Conservation (phyloP, 352 stramenopile species). For the Pythium utonaiense region DNA sequence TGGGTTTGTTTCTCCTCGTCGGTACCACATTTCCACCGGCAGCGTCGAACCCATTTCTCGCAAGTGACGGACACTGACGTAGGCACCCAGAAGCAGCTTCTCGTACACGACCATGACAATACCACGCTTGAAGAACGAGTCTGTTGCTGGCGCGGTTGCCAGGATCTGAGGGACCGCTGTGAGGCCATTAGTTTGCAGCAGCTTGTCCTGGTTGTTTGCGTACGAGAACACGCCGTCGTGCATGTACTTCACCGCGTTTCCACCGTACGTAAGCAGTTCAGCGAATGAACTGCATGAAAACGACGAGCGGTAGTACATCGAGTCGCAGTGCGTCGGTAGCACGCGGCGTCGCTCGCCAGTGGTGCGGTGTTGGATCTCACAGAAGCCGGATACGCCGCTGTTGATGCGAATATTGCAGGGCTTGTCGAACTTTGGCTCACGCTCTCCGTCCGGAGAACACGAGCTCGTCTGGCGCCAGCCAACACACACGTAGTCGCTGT, state of each 20-base stretch:
- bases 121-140: conserved; percentile 4
- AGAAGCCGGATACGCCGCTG: conserved; percentile 16
- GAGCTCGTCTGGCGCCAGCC: conserved; percentile 16
- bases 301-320: not conserved
- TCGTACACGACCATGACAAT: conserved; percentile 36
- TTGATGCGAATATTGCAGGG: conserved; percentile 2
- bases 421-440: not conserved
- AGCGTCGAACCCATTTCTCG: conserved; percentile 44
- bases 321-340: conserved; percentile 19
- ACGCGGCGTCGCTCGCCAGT: conserved; percentile 7
- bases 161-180: not conserved
- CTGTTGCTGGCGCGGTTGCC: too few relatives aligned
- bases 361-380: conserved; percentile 11
- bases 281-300: conserved; percentile 11
- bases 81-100: conserved; percentile 42
- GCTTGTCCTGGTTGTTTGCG: conserved; percentile 2
- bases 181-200: not conserved
- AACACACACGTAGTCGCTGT: conserved; percentile 14
- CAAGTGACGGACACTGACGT: conserved; percentile 43
- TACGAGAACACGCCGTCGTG: conserved; percentile 4
- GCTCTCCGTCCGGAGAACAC: conserved; percentile 12
- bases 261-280: conserved; percentile 9
- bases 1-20: conserved; percentile 37
- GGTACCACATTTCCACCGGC: conserved; percentile 77
- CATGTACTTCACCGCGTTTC: conserved; percentile 10